Conservation (phyloP, 768 basidiomycete genomes). For the Boletus edulis region DNA sequence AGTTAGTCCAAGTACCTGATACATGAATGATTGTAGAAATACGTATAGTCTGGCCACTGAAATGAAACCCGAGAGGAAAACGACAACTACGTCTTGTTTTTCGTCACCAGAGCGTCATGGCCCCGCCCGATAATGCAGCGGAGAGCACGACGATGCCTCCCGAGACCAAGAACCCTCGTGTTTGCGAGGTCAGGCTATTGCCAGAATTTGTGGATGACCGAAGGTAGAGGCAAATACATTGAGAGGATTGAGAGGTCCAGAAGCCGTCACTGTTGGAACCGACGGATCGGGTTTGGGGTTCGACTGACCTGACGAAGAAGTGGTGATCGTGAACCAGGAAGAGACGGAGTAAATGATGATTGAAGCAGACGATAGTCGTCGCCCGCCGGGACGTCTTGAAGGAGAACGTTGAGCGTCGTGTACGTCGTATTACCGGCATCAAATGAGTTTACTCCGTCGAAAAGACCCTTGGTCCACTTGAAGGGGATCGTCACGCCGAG, state of each 20-base stretch:
- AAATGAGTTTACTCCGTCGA: conserved; percentile 59
- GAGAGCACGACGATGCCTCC: too few relatives aligned
- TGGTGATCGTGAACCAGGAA: conserved; percentile 55
- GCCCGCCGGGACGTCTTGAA: conserved; percentile 62
- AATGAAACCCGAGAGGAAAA: too few relatives aligned
- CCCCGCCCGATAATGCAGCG: too few relatives aligned
- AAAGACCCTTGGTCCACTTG: conserved; percentile 64
- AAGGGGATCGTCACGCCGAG: conserved; percentile 29
- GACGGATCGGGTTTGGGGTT: conserved; percentile 37
- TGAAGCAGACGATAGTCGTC: conserved; percentile 78
- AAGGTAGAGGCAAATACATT: conserved; percentile 25
- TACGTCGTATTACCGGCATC: conserved; percentile 50
- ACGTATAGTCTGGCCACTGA: too few relatives aligned
- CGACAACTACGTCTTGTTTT: too few relatives aligned
- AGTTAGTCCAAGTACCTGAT: not conserved
- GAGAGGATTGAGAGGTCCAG: conserved; percentile 60
- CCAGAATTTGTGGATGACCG: conserved; percentile 16
- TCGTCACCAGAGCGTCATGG: too few relatives aligned
- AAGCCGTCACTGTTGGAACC: conserved; percentile 65
- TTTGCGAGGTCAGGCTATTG: too few relatives aligned
- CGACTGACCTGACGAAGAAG: conserved; percentile 30
- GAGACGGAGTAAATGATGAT: conserved; percentile 63
- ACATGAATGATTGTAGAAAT: too few relatives aligned
- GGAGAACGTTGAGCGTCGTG: conserved; percentile 52
- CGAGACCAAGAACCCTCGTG: too few relatives aligned